Base-by-base conservation (phyloP, 768 basidiomycete species). In the Termitomyces sp. region DNA sequence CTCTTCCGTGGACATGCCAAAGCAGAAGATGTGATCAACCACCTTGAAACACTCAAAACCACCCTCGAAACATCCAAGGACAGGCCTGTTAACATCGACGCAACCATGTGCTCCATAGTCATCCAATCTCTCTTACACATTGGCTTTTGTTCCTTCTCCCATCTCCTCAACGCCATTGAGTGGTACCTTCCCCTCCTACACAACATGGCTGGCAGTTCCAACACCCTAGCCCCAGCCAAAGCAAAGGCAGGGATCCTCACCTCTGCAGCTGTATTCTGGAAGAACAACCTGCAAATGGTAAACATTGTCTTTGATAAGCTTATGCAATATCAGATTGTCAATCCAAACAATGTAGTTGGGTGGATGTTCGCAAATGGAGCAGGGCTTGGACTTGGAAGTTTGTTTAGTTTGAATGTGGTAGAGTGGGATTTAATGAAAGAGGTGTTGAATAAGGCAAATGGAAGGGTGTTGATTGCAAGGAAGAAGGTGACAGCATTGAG, bases 291-390 rank as follows among this genome's bases (percentile, higher is more conserved):
- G 32, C 95, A 98, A 65, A 93, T 95, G 86, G 79, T 95, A 47
- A 80, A 82, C 16, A 95, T 99, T 67, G 94, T 98, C 8, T 88
- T 96, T 61, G 97, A 98, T 79, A 99, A 99, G 75, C 77, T 98
- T 54, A 91, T 98, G 86, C 96, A 98, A 69, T 99, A 99, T 73
- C 95, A 97, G 69, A 91, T 98, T 56, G 89, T 98, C 40, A 95
- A 98, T 65, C 93, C 95, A 0, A 85, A 86, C 16, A 95, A 99
- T 63, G 89, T 98, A 9, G 88, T 97, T 54, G 76, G 76, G 4
- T 96, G 91, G 89, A 84, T 88, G 18, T 96, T 98, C 71, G 68
- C 75, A 50, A 80, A 84, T 59, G 77, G 79, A 13, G 74, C 69
- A 9, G 69, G 68, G 7, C 62, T 69, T 26, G 70, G 58, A 18